Percentiles rank a stretch among this genome's conserved stretches.
Evolutionary conservation across 805 yeast genomes (phyloP).

Genomic region (Metschnikowia similis): DNA sequence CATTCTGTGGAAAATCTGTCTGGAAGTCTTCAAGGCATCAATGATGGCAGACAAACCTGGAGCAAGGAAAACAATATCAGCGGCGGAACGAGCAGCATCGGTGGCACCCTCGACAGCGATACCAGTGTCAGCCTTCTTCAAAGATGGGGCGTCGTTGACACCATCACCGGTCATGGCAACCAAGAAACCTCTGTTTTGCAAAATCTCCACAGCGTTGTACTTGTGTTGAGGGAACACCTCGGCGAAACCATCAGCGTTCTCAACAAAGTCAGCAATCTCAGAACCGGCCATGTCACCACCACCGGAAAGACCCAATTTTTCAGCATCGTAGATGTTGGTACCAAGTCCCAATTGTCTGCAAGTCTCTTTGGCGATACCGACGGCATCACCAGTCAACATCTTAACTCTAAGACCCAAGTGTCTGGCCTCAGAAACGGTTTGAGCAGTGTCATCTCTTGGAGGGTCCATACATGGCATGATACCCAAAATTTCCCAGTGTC

Average conservation of each 20-base stretch:
- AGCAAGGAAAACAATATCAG: conserved; percentile 89
- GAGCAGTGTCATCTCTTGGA: conserved; percentile 97
- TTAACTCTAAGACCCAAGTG: conserved; percentile 88
- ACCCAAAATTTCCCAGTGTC: conserved; percentile 96
- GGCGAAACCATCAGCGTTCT: conserved; percentile 96
- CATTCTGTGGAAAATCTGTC: conserved; percentile 98
- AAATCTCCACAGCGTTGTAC: conserved; percentile 91
- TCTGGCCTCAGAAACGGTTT: conserved; percentile 89
- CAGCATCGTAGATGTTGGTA: conserved; percentile 94
- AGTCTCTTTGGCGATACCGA: conserved; percentile 97
- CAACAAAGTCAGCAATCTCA: conserved; percentile 95
- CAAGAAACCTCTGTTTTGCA: conserved; percentile 93
- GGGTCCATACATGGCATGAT: conserved; percentile 99
- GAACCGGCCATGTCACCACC: conserved; percentile 95
- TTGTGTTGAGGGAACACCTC: conserved; percentile 98
- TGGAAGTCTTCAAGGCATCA: conserved; percentile 86
- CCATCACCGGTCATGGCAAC: conserved; percentile 99
- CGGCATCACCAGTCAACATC: conserved; percentile 99
- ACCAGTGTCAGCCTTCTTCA: conserved; percentile 86
- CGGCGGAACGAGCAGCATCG: conserved; percentile 96
- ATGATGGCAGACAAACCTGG: conserved; percentile 94
- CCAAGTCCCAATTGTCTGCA: conserved; percentile 97
- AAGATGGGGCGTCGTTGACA: conserved; percentile 97
- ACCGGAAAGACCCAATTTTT: conserved; percentile 91
- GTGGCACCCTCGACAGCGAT: conserved; percentile 98